These are phyloP conservation scores for Sisymbrium altissimum DNA, from an alignment of 345 rosid species.

Conservation along the genomic window DNA sequence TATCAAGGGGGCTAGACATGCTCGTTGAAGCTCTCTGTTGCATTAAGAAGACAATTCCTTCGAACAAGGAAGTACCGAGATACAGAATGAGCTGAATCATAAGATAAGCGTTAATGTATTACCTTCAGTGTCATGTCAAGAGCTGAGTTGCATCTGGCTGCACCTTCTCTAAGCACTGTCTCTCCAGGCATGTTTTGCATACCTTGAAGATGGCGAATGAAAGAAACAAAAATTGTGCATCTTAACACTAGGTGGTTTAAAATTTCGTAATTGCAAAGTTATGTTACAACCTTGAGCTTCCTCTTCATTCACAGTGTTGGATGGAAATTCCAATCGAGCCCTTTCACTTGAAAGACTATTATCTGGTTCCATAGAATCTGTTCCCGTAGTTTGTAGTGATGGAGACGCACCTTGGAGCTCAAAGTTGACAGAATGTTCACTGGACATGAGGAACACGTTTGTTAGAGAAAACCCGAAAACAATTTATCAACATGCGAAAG, in stretches of 20 bases:
- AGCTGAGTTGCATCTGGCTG: neutral
- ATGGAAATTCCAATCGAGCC: neutral
- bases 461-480: neutral
- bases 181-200: neutral
- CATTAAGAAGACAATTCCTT: too few species aligned
- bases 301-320: neutral
- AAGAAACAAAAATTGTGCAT: neutral
- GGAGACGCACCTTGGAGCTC: neutral
- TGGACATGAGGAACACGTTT: constrained; percentile 2
- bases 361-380: neutral
- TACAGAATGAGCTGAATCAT: too few species aligned
- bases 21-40: constrained; percentile 16
- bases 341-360: neutral
- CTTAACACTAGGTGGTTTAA: neutral
- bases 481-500: neutral
- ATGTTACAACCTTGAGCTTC: constrained; percentile 7
- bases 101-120: too few species aligned
- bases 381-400: neutral
- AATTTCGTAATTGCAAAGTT: neutral
- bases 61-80: too few species aligned
- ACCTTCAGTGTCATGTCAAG: constrained; percentile 13
- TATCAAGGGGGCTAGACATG: neutral
- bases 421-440: neutral
- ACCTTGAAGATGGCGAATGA: neutral
- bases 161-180: neutral